Base-by-base conservation (phyloP, 1,284 basidiomycete genomes). In the Pascua guehoae region DNA sequence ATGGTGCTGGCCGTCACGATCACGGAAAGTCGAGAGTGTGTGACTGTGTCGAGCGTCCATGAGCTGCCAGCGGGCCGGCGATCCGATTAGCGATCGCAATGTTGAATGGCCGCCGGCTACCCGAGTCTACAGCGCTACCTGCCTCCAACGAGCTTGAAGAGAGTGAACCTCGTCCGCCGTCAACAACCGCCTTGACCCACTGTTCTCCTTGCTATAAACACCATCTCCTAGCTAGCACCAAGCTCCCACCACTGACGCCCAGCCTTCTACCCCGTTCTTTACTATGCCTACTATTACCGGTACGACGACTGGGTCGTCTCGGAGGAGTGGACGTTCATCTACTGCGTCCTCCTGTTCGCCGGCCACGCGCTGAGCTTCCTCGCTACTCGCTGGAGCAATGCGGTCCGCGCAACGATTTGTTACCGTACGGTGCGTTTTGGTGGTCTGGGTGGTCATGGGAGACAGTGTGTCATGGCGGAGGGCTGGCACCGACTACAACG, bases 281-380 rank as follows among this genome's bases (percentile, higher is more conserved):
- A 89, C 46, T 96, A 94, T 75, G 87, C 94, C 24, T 98, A 96
- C 81, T 89, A 87, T 69, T 63, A 76, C 57, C 65, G 84, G 71
- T 98, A 98, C 75, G 90, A 96, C 68, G 82, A 91, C 70, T 93
- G 89, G 87, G 78, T 95, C 55, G 83, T 87, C 72, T 93, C 90
- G 65, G 94, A 96, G 75, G 90, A 94, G 73, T 95, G 90, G 89
- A 94, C 95, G 0, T 99, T 98, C 71, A 83, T 98, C 48, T 90
- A 88, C 51, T 93, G 89, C 65, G 88, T 95, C 16, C 79, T 85
- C 12, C 84, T 98, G 10, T 87, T 90, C 41, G 86, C 86, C 12
- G 85, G 87, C 3, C 96, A 99, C 76, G 92, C 92, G 1, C 83
- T 99, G 55, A 91, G 88, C 70, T 99, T 94, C 79, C 81, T 99